Evolutionary conservation across 1,139 yeast genomes (phyloP), one percentile per base, ranked within the genome.

Genomic region (Yamadazyma triangularis): DNA sequence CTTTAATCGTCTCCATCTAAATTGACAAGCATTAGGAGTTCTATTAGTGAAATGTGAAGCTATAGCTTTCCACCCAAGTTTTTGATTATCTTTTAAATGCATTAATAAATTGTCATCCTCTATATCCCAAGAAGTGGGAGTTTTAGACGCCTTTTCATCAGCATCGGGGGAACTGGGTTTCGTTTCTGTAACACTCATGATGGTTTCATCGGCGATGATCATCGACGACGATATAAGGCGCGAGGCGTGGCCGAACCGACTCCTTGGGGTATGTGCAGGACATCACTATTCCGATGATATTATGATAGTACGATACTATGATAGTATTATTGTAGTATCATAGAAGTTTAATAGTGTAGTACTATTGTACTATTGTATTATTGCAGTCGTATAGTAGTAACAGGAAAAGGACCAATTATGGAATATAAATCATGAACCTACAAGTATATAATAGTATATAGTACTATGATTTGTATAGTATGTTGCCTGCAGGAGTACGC

Each of bases 21-120:
- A 81, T 54, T 81, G 89, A 44, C 88, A 81, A 4, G 88, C 88
- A 47, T 81, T 81, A 24, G 87, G 84, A 1, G 88, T 81, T 54
- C 89, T 61, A 51, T 77, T 76, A 31, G 64, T 66, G 53, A 80
- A 81, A 47, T 79, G 76, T 33, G 75, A 66, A 8, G 87, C 79
- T 31, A 81, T 80, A 42, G 80, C 87, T 53, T 80, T 79, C 89
- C 89, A 80, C 0, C 88, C 88, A 39, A 80, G 60, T 48, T 79
- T 79, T 49, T 77, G 82, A 35, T 71, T 73, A 52, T 81, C 89
- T 50, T 81, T 80, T 46, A 81, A 60, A 51, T 79, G 84, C 64
- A 83, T 72, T 36, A 81, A 59, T 27, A 79, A 59, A 24, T 76
- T 58, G 47, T 81, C 89, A 51, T 80, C 88, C 46, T 77, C 79